Evolutionary conservation across 129 eudicot genomes (phyloP), one percentile per base, ranked within the genome.

Genomic region (Sambucus nigra): DNA sequence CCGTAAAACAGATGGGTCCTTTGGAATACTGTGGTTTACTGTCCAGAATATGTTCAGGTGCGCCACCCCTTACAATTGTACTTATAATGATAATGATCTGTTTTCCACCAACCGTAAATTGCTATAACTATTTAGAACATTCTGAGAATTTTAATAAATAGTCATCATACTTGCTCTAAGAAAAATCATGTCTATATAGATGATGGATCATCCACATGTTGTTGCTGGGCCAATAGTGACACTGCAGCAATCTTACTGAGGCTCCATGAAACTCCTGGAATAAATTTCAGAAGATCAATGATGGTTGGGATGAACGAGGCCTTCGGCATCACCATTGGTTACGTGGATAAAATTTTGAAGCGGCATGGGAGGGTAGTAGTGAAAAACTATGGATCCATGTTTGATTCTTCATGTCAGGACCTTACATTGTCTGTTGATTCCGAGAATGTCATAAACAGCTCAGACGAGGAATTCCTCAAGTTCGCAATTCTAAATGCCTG

Each of bases 211-310:
- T 79, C 94, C 61, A 61, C 59, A 3, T 84, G 86, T 61, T 89
- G 95, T 74, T 84, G 95, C 80, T 89, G 98, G 98, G 67, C 80
- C 17, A 74, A 74, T 55, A 59, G 73, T 20, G 80, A 85, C 55
- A 81, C 28, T 7, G 94, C 79, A 5, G 41, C 73, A 46, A 67
- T 63, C 29, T 64, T 85, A 17, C 76, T 89, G 17, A 64, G 75
- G 29, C 58, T 73, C 51, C 73, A 67, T n/a, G 72, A 77, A 60
- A 56, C 27, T 38, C 33, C 59, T 3, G 46, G 47, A 54, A 46
- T 38, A 63, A 62, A 42, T 48, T 46, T 47, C 32, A 21, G 29
- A 52, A 60, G 59, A 50, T 47, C 63, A 29, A 45, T 58, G 69
- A 57, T 32, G 35, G 29, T 52, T 17, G 13, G 55, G 42, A 19